A percentile compares a stretch with the other conserved stretches of the same genome.
These are phyloP conservation scores for Trichoderma harzianum DNA, from an alignment of 2,329 filamentous ascomycete species.

Conservation along the genomic window DNA sequence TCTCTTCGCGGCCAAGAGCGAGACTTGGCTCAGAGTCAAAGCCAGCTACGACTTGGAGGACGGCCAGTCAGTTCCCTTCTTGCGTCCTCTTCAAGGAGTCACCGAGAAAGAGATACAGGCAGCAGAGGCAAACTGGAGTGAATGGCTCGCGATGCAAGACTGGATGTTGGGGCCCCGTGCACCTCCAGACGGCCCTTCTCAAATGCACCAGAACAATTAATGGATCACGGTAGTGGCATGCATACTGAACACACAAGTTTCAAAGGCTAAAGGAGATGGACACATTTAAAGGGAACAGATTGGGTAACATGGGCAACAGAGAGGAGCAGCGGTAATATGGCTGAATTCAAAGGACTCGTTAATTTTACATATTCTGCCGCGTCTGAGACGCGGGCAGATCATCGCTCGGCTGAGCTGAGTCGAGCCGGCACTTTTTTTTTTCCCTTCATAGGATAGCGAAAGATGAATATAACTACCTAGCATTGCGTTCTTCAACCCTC, in stretches of 20 bases:
- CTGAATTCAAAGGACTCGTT: neutral
- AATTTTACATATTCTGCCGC: neutral
- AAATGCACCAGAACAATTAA: constrained; percentile 32
- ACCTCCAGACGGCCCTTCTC: constrained; percentile 40
- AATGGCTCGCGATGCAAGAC: constrained; percentile 95
- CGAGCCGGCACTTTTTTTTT: neutral
- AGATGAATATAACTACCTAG: constrained; percentile 7
- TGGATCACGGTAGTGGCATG: neutral
- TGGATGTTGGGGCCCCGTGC: constrained; percentile 93
- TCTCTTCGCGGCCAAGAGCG: constrained; percentile 90
- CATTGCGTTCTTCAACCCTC: neutral
- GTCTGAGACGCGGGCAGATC: neutral
- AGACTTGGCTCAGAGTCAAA: constrained; percentile 86
- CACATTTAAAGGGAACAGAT: neutral
- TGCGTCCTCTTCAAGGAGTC: constrained; percentile 75
- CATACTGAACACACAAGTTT: neutral
- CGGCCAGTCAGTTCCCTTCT: constrained; percentile 80
- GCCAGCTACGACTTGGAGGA: constrained; percentile 83
- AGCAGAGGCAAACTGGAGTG: constrained; percentile 84
- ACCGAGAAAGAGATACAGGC: constrained; percentile 75
- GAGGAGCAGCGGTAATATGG: neutral
- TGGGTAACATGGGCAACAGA: neutral
- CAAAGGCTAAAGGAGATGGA: neutral
- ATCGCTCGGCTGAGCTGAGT: neutral
- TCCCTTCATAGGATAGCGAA: neutral